Conservation (phyloP, 2,329 filamentous ascomycete species). For the Kalaharituber pfeilii region DNA sequence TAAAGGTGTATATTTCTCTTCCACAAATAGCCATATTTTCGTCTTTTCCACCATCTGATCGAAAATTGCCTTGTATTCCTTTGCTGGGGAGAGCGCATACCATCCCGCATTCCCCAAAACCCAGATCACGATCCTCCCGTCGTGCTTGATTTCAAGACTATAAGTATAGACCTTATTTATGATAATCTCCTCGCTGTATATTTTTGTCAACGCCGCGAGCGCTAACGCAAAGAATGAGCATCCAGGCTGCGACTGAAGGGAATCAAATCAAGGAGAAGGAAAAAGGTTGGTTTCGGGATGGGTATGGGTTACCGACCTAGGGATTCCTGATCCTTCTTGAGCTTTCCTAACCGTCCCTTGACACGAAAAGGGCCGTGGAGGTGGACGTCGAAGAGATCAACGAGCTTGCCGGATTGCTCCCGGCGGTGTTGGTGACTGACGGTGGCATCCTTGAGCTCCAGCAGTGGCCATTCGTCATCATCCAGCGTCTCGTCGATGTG, state of each 20-base stretch:
- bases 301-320: slow-evolving; percentile 5
- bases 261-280: neutral
- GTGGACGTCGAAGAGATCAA: slow-evolving; percentile 19
- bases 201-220: slow-evolving; percentile 1
- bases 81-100: slow-evolving; percentile 18
- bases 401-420: slow-evolving; percentile 5
- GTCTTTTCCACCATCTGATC: slow-evolving; percentile 17
- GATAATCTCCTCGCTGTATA: slow-evolving; percentile 5
- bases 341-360: slow-evolving; percentile 12
- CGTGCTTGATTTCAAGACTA: slow-evolving; percentile 15
- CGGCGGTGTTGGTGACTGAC: slow-evolving; percentile 5
- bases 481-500: slow-evolving; percentile 1
- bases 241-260: neutral
- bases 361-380: slow-evolving; percentile 19
- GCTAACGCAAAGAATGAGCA: neutral
- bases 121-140: slow-evolving; percentile 20
- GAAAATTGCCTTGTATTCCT: slow-evolving; percentile 16
- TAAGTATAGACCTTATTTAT: slow-evolving; percentile 17
- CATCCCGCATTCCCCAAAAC: slow-evolving; percentile 18
- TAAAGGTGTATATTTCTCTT: slow-evolving; percentile 15
- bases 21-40: slow-evolving; percentile 19
- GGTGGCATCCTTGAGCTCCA: slow-evolving; percentile 12
- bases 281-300: neutral
- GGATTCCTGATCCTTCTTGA: slow-evolving; percentile 7
- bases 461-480: slow-evolving; percentile 10